Base-by-base conservation (phyloP, 2,329 filamentous ascomycete genomes). In the Hymenoscyphus infarciens region DNA sequence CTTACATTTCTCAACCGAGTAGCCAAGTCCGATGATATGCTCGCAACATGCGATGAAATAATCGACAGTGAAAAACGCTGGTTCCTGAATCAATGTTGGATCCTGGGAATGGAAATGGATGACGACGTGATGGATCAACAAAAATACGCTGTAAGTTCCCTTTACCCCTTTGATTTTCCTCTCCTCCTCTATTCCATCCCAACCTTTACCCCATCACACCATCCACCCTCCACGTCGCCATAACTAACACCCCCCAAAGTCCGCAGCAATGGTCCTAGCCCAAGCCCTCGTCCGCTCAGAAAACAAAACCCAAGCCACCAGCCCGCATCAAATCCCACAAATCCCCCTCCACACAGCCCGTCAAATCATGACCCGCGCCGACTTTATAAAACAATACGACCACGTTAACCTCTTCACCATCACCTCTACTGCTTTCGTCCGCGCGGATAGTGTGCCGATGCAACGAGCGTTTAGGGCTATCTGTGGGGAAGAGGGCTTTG, bases 61-160 rank as follows among this genome's bases (percentile, higher is more conserved):
- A 88, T 84, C 71, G 79, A 84, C 39, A 83, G 82, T 45, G 90
- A 93, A 72, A 90, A 90, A 74, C 88, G 86, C 0, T 93, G 90
- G 90, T 88, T 92, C 69, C 76, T 92, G 22, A 92, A 91, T 75
- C 87, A 89, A 73, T 92, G 89, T 74, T 89, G 89, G 80, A 90
- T 92, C 60, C 80, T 93, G 1, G 90, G 90, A 19, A 80, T 78
- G 64, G 87, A 88, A 66, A 92, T 89, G 88, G 95, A 98, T 70
- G 95, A 98, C 76, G 95, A 99, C 74, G 95, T 97, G 69, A 98
- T 98, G 88, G 92, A 97, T 73, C 91, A 97, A 76, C 92, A 98
- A 74, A 97, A 98, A 75, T 97, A 92, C 81, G 91, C 93, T 55
- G 89, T 92, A 80, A 77, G 87, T 84, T 35, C 39, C n/a, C n/a